These are phyloP conservation scores for Hanseniaspora vineae DNA, from an alignment of 805 yeast genomes.

Conservation along the genomic window DNA sequence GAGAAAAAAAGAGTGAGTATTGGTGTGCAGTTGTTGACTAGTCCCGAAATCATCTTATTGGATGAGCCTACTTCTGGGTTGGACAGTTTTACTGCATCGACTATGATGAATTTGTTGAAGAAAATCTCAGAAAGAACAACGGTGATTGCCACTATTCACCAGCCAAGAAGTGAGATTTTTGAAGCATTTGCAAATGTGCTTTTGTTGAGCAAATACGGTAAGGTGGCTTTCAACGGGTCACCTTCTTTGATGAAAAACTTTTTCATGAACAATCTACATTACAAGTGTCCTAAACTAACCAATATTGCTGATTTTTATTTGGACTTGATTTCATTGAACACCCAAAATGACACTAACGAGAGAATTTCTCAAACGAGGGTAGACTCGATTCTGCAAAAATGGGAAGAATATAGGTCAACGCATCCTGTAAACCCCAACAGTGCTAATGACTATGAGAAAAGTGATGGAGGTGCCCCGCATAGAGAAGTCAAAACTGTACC, in stretches of 20 bases:
- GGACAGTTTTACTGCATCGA: conserved; percentile 65
- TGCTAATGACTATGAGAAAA: not conserved
- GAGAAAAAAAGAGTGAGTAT: conserved; percentile 78
- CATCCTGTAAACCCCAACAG: not conserved
- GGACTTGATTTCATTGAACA: conserved; percentile 52
- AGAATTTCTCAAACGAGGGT: conserved; percentile 29
- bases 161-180: conserved; percentile 61
- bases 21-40: conserved; percentile 62
- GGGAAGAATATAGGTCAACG: conserved; percentile 19
- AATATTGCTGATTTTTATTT: conserved; percentile 67
- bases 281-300: conserved; percentile 42
- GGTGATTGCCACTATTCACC: conserved; percentile 68
- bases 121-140: conserved; percentile 43
- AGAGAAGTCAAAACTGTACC: conserved; percentile 5
- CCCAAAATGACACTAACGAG: conserved; percentile 32
- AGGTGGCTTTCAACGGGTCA: conserved; percentile 54
- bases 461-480: not conserved
- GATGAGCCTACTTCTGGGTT: conserved; percentile 90
- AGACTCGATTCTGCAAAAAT: conserved; percentile 22
- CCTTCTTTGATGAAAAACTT: conserved; percentile 33
- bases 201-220: conserved; percentile 60
- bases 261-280: conserved; percentile 33
- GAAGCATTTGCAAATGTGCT: conserved; percentile 56
- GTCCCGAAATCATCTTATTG: conserved; percentile 56
- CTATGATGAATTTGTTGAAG: conserved; percentile 49